Evolutionary conservation across 2,329 filamentous ascomycete genomes (phyloP), one percentile per base, ranked within the genome.

Genomic region (Nemania abortiva): DNA sequence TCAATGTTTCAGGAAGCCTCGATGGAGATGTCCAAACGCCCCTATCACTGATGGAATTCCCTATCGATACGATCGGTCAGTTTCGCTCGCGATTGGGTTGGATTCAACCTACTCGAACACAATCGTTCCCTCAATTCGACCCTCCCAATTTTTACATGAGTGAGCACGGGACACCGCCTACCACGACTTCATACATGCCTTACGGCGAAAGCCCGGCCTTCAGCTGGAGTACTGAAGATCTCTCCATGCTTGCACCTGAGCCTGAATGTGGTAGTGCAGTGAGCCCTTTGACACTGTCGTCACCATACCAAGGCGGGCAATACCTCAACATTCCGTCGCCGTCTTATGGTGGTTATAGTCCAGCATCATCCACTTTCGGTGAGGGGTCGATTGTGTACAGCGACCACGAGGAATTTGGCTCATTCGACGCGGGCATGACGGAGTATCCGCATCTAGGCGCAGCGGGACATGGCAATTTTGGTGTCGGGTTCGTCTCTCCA

Each of bases 51-150:
- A 92, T 94, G 89, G 89, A 92, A 74, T 90, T 90, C 70, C 91
- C 92, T 20, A 89, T 92, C 64, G 87, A 92, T 73, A 89, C 89
- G 55, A 89, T 92, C 64, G 83, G 84, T 66, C 88, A 90, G 74
- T 94, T 94, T 80, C 89, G 90, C 74, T 84, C 83, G 42, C 88
- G 90, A 72, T 90, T 93, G 84, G 89, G 91, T 56, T 92, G 89
- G 89, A 79, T 84, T 53, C 85, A 89, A 69, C 88, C 89, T 11
- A 82, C 84, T 70, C 83, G 87, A 71, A 89, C 88, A 52, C 85
- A 83, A 6, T 88, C 88, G 10, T 90, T 90, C 79, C 88, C 88
- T 29, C 86, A 87, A 76, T 90, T 90, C 78, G 80, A 86, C 72
- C 83, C 84, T 55, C 86, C 85, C 74, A 86, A 85, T 77, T 89